A percentile compares a stretch with the other conserved stretches of the same genome.
These are phyloP conservation scores for Globisporangium solare DNA, from an alignment of 352 stramenopile species.

Conservation along the genomic window DNA sequence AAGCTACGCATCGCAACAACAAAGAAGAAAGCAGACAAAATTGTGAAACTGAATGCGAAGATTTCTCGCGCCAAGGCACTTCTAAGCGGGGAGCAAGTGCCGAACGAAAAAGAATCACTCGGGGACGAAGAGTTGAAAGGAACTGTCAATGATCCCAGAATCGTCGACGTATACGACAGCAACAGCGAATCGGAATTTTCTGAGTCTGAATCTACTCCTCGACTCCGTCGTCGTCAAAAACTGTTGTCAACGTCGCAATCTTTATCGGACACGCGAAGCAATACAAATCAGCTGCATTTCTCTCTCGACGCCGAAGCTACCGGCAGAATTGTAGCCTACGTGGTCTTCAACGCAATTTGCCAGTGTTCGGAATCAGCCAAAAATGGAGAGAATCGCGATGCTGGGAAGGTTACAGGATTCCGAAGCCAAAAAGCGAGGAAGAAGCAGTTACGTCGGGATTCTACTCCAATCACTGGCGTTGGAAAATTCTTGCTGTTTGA, in stretches of 20 bases:
- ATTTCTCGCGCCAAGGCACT: constrained; percentile 78
- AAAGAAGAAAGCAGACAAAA: constrained; percentile 90
- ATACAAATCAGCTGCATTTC: constrained; percentile 71
- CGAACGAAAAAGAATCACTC: constrained; percentile 46
- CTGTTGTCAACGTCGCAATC: constrained; percentile 15
- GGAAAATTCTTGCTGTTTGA: constrained; percentile 87
- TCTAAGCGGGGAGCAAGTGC: constrained; percentile 67
- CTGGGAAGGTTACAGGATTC: constrained; percentile 19
- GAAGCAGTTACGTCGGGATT: constrained; percentile 61
- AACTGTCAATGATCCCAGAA: constrained; percentile 21
- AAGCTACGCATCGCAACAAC: constrained; percentile 86
- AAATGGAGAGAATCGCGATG: constrained; percentile 11
- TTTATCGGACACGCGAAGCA: constrained; percentile 20
- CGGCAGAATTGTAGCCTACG: constrained; percentile 75
- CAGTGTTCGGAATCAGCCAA: constrained; percentile 21
- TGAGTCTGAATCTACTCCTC: constrained; percentile 47
- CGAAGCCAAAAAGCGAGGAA: constrained; percentile 70
- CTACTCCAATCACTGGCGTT: constrained; percentile 57
- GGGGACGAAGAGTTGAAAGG: constrained; percentile 38
- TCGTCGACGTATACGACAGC: constrained; percentile 68
- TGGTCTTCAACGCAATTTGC: constrained; percentile 56
- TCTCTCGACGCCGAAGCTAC: constrained; percentile 79
- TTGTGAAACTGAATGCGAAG: constrained; percentile 78
- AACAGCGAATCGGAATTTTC: constrained; percentile 87
- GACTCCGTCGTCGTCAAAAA: constrained; percentile 20